phyloP scores from a whole-genome alignment of 805 yeast species.

The Yamadazyma phyllophila region DNA sequence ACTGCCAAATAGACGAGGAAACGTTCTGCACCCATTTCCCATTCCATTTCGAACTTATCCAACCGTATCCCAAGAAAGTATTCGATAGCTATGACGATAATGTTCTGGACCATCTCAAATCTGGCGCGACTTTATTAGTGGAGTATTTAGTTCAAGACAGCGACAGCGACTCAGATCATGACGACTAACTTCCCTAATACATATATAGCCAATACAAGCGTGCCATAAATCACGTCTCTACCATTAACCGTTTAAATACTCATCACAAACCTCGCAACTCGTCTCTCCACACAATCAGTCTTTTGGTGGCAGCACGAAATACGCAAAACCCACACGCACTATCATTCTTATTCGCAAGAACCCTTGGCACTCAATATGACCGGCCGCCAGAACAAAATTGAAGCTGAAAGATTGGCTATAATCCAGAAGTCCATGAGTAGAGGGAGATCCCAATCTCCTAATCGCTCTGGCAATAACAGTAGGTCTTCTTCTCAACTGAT shows the following conservation, averaged over 20 bases:
- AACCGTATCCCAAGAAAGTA: constrained; percentile 40
- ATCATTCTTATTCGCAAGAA: constrained; percentile 2
- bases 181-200: too few relatives aligned
- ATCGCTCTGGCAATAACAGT: constrained; percentile 21
- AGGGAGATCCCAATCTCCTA: constrained; percentile 38
- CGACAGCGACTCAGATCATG: neutral
- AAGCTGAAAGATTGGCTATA: constrained; percentile 42
- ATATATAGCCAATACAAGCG: too few relatives aligned
- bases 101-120: constrained; percentile 21
- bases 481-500: constrained; percentile 36
- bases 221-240: too few relatives aligned
- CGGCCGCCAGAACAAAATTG: constrained; percentile 32
- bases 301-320: neutral
- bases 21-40: constrained; percentile 25
- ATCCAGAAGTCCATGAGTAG: constrained; percentile 38
- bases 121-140: constrained; percentile 39
- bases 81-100: constrained; percentile 16
- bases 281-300: neutral
- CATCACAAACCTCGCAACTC: neutral
- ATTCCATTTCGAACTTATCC: constrained; percentile 38
- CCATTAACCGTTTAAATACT: neutral
- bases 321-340: neutral
- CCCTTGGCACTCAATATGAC: constrained; percentile 23
- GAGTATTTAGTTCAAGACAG: constrained; percentile 19
- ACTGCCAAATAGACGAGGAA: constrained; percentile 13